Evolutionary conservation across 192 early-diverging fungal genomes (phyloP).

Genomic region (Physocladia obscura): DNA sequence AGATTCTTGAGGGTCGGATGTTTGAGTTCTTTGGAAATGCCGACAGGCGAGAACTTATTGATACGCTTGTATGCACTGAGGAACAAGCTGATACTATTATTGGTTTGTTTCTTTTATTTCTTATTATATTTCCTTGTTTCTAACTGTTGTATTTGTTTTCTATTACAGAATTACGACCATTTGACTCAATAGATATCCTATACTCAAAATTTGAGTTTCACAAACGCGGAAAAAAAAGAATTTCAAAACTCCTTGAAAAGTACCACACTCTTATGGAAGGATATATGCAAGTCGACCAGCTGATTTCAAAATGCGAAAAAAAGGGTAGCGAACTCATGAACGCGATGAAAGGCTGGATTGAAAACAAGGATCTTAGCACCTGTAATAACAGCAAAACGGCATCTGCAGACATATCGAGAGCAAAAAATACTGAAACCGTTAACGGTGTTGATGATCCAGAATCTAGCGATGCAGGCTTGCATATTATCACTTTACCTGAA

Average conservation of each 20-base stretch:
- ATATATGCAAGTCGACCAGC: constrained; percentile 61
- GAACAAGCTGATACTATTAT: constrained; percentile 57
- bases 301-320: constrained; percentile 60
- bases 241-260: constrained; percentile 43
- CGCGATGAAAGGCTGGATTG: constrained; percentile 54
- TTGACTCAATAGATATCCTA: constrained; percentile 52
- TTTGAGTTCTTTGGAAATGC: constrained; percentile 43
- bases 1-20: constrained; percentile 40
- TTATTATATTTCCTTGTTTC: background rate
- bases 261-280: constrained; percentile 60
- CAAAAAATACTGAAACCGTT: background rate
- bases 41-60: constrained; percentile 34
- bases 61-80: constrained; percentile 35
- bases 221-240: constrained; percentile 51
- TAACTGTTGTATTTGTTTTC: background rate
- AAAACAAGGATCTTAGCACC: constrained; percentile 5
- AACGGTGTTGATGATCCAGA: background rate
- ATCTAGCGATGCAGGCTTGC: constrained; percentile 3
- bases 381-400: background rate
- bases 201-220: constrained; percentile 50
- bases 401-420: background rate
- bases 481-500: constrained; percentile 11
- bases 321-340: constrained; percentile 50
- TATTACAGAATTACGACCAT: constrained; percentile 51
- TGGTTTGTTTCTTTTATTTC: constrained; percentile 23